Conservation (phyloP, 225 moss, liverwort and hornwort genomes). For the Pseudoscleropodium purum region DNA sequence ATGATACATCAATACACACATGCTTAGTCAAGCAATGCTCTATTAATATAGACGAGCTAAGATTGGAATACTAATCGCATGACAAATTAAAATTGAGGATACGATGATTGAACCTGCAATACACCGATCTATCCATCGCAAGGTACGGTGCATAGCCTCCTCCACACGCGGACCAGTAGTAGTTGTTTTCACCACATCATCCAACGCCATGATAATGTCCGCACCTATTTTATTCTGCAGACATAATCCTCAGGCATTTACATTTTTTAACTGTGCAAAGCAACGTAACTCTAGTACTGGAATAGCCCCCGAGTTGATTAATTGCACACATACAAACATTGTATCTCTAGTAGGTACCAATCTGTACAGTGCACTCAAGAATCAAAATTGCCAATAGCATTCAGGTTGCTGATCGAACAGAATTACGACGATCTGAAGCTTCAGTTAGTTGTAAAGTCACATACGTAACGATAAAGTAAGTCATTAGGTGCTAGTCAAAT, state of each 20-base stretch:
- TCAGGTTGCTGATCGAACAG: neutral
- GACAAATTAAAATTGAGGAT: neutral
- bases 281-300: neutral
- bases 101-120: slow-evolving; percentile 45
- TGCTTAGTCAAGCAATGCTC: neutral
- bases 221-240: slow-evolving; percentile 96
- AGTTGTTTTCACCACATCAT: slow-evolving; percentile 98
- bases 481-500: neutral
- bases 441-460: neutral
- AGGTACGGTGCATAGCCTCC: slow-evolving; percentile 87
- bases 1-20: neutral
- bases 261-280: neutral
- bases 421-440: neutral
- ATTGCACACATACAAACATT: neutral
- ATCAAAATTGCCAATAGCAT: neutral
- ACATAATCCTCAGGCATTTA: neutral
- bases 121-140: slow-evolving; percentile 96
- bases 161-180: slow-evolving; percentile 87
- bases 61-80: neutral
- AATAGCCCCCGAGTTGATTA: neutral
- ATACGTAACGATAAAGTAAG: neutral
- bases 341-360: neutral
- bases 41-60: neutral
- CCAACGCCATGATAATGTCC: slow-evolving; percentile 95
- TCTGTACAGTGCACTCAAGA: neutral